These are phyloP conservation scores for Ophiorrhiza pumila DNA, from an alignment of 257 asterid genomes.

Conservation along the genomic window DNA sequence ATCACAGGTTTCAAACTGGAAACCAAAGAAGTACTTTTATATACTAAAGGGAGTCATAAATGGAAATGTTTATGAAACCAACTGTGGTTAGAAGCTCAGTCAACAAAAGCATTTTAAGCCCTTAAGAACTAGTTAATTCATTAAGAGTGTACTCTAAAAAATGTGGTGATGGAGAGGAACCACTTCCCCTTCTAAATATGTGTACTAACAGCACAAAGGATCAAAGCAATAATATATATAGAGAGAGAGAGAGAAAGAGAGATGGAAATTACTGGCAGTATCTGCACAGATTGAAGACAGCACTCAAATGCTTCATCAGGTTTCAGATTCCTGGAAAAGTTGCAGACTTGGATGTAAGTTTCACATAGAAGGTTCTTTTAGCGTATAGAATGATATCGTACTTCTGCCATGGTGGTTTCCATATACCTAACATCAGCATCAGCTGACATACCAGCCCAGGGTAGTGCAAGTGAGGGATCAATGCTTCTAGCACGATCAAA, in stretches of 20 bases:
- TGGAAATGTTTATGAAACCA: not conserved
- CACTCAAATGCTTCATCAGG: slow-evolving; percentile 93
- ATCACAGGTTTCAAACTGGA: not conserved
- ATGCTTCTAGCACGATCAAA: slow-evolving; percentile 98
- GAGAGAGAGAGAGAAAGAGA: not conserved
- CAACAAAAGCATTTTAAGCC: not conserved
- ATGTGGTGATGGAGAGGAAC: not conserved
- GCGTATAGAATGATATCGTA: slow-evolving; percentile 6
- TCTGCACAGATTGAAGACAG: slow-evolving; percentile 81
- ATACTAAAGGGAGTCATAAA: not conserved
- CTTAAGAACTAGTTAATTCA: not conserved
- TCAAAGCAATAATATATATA: not conserved
- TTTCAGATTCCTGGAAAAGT: slow-evolving; percentile 57
- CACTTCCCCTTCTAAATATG: not conserved
- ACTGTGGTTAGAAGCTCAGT: not conserved
- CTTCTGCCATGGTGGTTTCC: slow-evolving; percentile 15
- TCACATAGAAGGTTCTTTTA: slow-evolving; percentile 9
- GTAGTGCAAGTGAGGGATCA: slow-evolving; percentile 93
- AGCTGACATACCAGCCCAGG: slow-evolving; percentile 99
- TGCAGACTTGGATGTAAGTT: slow-evolving; percentile 17
- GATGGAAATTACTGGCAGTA: slow-evolving; percentile 58
- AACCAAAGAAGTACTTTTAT: too few relatives aligned
- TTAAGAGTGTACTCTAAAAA: not conserved
- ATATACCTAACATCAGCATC: slow-evolving; percentile 77
- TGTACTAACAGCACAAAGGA: not conserved